Percentiles rank a stretch among this genome's conserved stretches.
Evolutionary conservation across 441 rosid species (phyloP).

Genomic region (Codiaeum variegatum): DNA sequence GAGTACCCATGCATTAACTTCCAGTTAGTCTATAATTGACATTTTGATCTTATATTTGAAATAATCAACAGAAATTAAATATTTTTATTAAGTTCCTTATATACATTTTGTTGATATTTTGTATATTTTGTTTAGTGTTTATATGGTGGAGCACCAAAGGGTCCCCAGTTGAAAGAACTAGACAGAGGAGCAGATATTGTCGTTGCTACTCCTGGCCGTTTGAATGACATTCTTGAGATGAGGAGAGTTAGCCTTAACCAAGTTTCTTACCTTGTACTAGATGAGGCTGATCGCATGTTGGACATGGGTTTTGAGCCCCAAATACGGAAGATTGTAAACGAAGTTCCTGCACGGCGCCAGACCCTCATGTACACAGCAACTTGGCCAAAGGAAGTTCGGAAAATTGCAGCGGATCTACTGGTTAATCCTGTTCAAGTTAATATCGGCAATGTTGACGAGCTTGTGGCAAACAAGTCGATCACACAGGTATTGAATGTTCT

Average conservation of each 20-base stretch:
- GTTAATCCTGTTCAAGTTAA: slow-evolving; percentile 95
- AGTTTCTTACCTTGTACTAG: slow-evolving; percentile 90
- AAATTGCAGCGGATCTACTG: slow-evolving; percentile 92
- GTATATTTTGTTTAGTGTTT: slow-evolving; percentile 50
- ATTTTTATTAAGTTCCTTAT: neutral
- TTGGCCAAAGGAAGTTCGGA: slow-evolving; percentile 97
- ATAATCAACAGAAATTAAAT: neutral
- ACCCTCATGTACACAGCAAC: slow-evolving; percentile 99
- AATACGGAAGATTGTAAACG: slow-evolving; percentile 89
- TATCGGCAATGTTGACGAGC: slow-evolving; percentile 94
- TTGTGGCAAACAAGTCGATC: slow-evolving; percentile 95
- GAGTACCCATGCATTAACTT: neutral
- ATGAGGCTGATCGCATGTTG: slow-evolving; percentile 98
- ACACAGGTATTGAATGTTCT: slow-evolving; percentile 58
- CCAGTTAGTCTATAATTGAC: neutral
- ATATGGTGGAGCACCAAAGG: slow-evolving; percentile 98
- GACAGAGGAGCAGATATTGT: slow-evolving; percentile 94
- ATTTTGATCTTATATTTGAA: neutral
- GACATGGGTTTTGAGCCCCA: slow-evolving; percentile 99
- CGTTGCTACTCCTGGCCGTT: slow-evolving; percentile 98
- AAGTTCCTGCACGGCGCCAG: slow-evolving; percentile 88
- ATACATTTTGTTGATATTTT: slow-evolving; percentile 16
- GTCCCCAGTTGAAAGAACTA: slow-evolving; percentile 83
- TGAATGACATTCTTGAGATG: slow-evolving; percentile 98
- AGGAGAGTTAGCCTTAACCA: slow-evolving; percentile 81